Evolutionary conservation across 768 basidiomycete species (phyloP), one percentile per base, ranked within the genome.

Genomic region (Suillus weaverae): DNA sequence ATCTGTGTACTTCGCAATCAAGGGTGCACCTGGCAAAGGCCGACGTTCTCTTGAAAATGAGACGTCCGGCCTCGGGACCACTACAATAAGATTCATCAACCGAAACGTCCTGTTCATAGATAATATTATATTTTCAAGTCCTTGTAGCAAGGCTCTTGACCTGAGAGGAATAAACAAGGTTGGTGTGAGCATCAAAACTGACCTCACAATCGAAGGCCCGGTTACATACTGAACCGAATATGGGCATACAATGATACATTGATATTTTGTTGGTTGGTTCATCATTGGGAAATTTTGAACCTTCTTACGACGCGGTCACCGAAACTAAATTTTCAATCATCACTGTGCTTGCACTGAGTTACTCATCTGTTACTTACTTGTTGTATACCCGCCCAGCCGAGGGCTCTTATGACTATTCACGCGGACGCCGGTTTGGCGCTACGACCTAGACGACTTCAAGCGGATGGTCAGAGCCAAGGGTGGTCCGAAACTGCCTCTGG

Each of bases 401-500:
- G 69, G 72, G 70, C 64, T 60, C 63, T 64, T 70, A 65, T 65
- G 62, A 55, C 62, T 43, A 14, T 65, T 39, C 51, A 65, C 35
- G 48, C 48, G 6, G 53, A 54, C 41, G 62, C 62, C 36, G 68
- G 46, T 72, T 70, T 65, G 60, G 67, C 71, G 53, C 64, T 63
- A 74, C 71, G 71, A 74, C 70, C 60, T 62, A 61, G 56, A 71
- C 74, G 68, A 74, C 69, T 62, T 68, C 67, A 67, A 32, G 38
- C 51, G 44, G 26, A 54, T 20, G 61, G 26, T 26, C 61, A 54
- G 33, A 48, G 62, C 68, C 50, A 38, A 33, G n/a, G 76, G 71
- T 85, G 85, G 0, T 84, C 86, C 72, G 85, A 84, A 14, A 86
- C 71, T 68, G 85, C 85, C 2, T 85, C 85, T 2, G 86, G 83